Evolutionary conservation across 1,139 yeast genomes (phyloP).

Genomic region (Chernovozyma aurita): DNA sequence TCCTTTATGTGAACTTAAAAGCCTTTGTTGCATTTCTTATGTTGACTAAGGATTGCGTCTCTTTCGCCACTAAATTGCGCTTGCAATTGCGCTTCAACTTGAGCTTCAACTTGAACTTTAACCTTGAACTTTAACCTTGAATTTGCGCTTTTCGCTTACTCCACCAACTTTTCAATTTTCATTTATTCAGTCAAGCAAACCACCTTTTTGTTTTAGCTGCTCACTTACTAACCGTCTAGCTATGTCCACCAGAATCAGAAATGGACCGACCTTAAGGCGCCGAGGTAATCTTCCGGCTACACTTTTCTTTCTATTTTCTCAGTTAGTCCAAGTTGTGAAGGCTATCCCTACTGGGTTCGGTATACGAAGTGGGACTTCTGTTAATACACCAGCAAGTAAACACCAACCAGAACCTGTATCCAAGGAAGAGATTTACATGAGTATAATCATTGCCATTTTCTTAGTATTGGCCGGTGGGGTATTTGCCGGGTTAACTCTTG

Average conservation of each 20-base stretch:
- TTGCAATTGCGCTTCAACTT: too few species aligned
- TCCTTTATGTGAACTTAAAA: too few species aligned
- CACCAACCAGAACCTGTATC: conserved; percentile 21
- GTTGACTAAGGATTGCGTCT: too few species aligned
- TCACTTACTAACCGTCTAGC: neutral
- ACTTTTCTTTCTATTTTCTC: conserved; percentile 3
- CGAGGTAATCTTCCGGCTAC: conserved; percentile 4
- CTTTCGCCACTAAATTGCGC: too few species aligned
- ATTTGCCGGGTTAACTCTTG: conserved; percentile 92
- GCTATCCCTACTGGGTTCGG: conserved; percentile 15
- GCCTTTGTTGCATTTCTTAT: too few species aligned
- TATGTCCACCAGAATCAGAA: neutral
- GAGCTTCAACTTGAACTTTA: neutral
- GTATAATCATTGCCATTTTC: conserved; percentile 54
- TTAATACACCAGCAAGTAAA: conserved; percentile 9
- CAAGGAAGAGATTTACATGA: conserved; percentile 46
- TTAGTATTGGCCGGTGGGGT: conserved; percentile 90
- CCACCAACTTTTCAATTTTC: too few species aligned
- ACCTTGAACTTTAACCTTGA: neutral
- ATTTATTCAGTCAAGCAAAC: too few species aligned
- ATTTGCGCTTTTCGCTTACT: neutral
- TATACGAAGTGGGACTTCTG: conserved; percentile 7
- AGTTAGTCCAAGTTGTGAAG: conserved; percentile 21
- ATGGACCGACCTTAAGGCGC: conserved; percentile 3
- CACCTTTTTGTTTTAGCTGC: neutral